Conservation (phyloP, 2,329 filamentous ascomycete species). For the Botrytis squamosa region DNA sequence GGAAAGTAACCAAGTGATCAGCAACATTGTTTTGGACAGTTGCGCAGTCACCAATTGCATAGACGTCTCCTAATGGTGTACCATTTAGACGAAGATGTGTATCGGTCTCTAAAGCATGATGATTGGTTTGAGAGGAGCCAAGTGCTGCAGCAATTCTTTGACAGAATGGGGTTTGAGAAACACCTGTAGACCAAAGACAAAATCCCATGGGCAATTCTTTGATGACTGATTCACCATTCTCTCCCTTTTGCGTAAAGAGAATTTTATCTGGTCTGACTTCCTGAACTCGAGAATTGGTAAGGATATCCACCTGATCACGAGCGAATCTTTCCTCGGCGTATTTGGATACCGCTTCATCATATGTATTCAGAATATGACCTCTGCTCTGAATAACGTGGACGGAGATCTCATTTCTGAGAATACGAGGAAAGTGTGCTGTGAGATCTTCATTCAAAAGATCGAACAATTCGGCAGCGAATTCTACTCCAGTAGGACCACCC, state of each 20-base stretch:
- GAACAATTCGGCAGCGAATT: conserved; percentile 94
- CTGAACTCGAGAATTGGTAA: conserved; percentile 90
- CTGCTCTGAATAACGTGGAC: conserved; percentile 96
- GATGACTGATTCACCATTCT: conserved; percentile 70
- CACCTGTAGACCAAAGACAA: conserved; percentile 96
- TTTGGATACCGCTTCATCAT: conserved; percentile 88
- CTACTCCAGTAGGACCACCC: conserved; percentile 92
- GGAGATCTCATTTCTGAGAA: conserved; percentile 95
- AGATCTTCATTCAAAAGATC: conserved; percentile 96
- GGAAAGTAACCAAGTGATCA: conserved; percentile 84
- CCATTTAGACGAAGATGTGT: conserved; percentile 87
- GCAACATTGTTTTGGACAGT: conserved; percentile 98
- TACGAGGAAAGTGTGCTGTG: conserved; percentile 75
- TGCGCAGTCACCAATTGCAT: conserved; percentile 92
- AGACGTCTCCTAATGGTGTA: conserved; percentile 88
- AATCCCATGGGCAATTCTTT: conserved; percentile 97
- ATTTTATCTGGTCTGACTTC: conserved; percentile 84
- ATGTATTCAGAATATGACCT: conserved; percentile 94
- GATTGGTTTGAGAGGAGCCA: conserved; percentile 75
- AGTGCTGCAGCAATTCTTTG: conserved; percentile 76
- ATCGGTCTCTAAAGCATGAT: conserved; percentile 90
- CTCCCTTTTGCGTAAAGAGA: conserved; percentile 78
- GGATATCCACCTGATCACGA: conserved; percentile 85
- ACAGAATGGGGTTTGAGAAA: conserved; percentile 80
- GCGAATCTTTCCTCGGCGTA: conserved; percentile 91